These are phyloP conservation scores for Fraxinus ornus DNA, from an alignment of 305 asterid genomes.

Conservation along the genomic window DNA sequence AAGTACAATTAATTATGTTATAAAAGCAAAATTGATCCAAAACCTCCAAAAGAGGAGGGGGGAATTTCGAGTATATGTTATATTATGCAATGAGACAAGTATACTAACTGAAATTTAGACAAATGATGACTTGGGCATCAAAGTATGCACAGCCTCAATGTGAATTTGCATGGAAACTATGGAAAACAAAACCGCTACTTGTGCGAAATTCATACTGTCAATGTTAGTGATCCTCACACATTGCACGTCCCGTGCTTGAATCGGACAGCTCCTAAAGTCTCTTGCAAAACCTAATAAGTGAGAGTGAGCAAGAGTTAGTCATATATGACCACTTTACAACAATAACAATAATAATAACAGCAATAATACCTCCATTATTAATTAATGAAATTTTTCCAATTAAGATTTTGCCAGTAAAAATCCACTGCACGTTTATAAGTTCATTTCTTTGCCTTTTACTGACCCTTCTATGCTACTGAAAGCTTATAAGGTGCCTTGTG, in stretches of 20 bases:
- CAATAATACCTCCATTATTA: not conserved
- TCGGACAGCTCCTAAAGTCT: not conserved
- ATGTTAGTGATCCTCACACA: not conserved
- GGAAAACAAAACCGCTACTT: not conserved
- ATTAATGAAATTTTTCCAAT: not conserved
- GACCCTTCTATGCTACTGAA: not conserved
- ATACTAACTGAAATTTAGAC: not conserved
- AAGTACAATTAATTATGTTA: not conserved
- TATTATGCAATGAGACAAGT: not conserved
- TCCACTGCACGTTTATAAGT: not conserved
- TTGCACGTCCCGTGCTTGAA: not conserved
- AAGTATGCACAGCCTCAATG: not conserved
- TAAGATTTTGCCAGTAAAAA: not conserved
- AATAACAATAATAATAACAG: not conserved
- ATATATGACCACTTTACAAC: not conserved
- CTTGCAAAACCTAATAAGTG: not conserved
- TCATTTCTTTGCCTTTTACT: not conserved
- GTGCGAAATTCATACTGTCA: not conserved
- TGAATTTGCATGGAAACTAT: not conserved
- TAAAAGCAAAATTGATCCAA: not conserved
- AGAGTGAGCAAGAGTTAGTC: not conserved
- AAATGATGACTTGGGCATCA: not conserved
- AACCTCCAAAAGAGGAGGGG: not conserved
- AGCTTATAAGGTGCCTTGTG: not conserved
- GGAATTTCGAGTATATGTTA: not conserved